phyloP scores from a whole-genome alignment of 1,139 yeast genomes.

The Lodderomyces oxycetoniae region DNA sequence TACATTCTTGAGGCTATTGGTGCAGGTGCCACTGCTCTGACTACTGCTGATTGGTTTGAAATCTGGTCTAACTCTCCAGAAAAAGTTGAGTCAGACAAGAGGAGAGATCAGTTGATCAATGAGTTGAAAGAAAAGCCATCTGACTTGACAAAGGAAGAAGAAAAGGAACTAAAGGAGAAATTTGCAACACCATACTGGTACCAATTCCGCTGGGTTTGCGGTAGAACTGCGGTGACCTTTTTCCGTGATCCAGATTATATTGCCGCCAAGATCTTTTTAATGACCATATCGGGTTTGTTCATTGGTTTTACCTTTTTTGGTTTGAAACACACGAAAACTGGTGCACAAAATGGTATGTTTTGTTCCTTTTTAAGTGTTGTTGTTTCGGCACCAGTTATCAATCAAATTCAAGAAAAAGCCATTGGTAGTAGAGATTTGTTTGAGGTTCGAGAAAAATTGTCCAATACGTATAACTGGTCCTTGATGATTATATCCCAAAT shows the following conservation, averaged over 20 bases:
- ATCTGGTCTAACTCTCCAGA: slow-evolving; percentile 42
- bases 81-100: slow-evolving; percentile 17
- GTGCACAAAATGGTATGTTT: slow-evolving; percentile 50
- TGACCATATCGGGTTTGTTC: slow-evolving; percentile 44
- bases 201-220: slow-evolving; percentile 32
- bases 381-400: slow-evolving; percentile 48
- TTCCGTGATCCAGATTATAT: slow-evolving; percentile 45
- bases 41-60: slow-evolving; percentile 42
- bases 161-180: slow-evolving; percentile 13
- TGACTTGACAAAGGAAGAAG: slow-evolving; percentile 8
- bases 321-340: slow-evolving; percentile 36
- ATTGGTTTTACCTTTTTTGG: slow-evolving; percentile 51
- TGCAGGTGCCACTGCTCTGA: slow-evolving; percentile 61
- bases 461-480: slow-evolving; percentile 66
- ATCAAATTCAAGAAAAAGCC: slow-evolving; percentile 35
- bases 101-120: slow-evolving; percentile 18
- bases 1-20: slow-evolving; percentile 61
- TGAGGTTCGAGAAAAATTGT: slow-evolving; percentile 60
- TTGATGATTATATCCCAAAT: slow-evolving; percentile 48
- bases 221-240: slow-evolving; percentile 31
- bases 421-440: slow-evolving; percentile 50
- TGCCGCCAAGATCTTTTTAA: slow-evolving; percentile 39
- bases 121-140: slow-evolving; percentile 13
- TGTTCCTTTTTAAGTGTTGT: slow-evolving; percentile 48
- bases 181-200: slow-evolving; percentile 36